Evolutionary conservation across 352 stramenopile genomes (phyloP).

Genomic region (Globisporangium megalacanthum): DNA sequence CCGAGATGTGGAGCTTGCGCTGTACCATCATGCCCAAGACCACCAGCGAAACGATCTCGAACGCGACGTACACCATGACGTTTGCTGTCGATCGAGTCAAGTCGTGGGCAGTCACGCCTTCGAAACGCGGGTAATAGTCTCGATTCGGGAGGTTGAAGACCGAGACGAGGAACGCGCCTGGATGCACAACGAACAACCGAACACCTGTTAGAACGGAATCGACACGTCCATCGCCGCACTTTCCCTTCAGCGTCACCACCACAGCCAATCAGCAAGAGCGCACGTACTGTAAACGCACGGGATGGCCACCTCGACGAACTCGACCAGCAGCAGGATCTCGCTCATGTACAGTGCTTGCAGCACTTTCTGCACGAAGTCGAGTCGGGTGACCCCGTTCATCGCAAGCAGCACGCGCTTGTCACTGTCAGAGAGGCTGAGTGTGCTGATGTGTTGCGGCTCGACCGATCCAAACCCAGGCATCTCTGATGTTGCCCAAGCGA

Average conservation of each 20-base stretch:
- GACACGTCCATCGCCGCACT: too few relatives aligned
- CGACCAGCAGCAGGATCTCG: conserved; percentile 16
- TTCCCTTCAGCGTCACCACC: too few relatives aligned
- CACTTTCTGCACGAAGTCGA: conserved; percentile 1
- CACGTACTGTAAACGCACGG: conserved; percentile 17
- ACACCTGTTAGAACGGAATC: too few relatives aligned
- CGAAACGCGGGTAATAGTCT: neutral
- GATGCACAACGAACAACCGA: too few relatives aligned
- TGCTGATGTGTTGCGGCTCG: too few relatives aligned
- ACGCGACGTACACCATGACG: too few relatives aligned
- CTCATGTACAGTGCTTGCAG: conserved; percentile 11
- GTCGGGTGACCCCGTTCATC: neutral
- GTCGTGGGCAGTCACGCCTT: neutral
- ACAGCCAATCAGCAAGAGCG: neutral
- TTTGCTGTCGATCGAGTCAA: too few relatives aligned
- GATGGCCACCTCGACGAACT: conserved; percentile 18
- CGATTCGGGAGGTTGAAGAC: conserved; percentile 2
- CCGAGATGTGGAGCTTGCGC: too few relatives aligned
- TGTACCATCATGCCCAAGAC: too few relatives aligned
- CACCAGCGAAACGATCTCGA: neutral
- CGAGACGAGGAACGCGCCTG: neutral
- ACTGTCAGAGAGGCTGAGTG: too few relatives aligned
- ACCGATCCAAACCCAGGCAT: too few relatives aligned
- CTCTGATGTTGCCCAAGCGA: too few relatives aligned
- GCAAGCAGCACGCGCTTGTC: neutral